These are phyloP conservation scores for Vanilla planifolia DNA, from an alignment of 106 monocot species.

Conservation along the genomic window DNA sequence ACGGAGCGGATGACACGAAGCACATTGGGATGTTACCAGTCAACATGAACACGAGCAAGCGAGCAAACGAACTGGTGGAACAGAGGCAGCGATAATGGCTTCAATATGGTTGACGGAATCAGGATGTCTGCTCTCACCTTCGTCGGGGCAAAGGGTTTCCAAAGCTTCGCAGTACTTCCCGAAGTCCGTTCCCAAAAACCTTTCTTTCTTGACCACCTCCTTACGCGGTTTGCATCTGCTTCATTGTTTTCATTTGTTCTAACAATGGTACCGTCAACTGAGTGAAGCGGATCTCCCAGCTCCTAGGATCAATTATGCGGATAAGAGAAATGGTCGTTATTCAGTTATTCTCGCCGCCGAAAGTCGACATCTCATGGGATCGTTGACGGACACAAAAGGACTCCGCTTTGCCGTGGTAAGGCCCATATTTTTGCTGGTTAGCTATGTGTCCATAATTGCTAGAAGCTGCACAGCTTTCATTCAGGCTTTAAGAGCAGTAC, in stretches of 20 bases:
- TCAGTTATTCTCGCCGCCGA: slow-evolving; percentile 6
- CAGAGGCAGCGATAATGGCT: not conserved
- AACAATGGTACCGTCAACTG: not conserved
- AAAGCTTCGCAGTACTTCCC: not conserved
- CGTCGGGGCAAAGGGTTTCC: not conserved
- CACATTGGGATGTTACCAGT: too few species aligned
- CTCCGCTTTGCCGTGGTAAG: slow-evolving; percentile 26
- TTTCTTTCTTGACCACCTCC: slow-evolving; percentile 9
- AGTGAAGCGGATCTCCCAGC: not conserved
- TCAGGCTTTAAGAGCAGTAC: not conserved
- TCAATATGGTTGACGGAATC: not conserved
- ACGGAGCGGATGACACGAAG: too few species aligned
- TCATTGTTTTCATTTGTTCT: not conserved
- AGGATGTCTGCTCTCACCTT: not conserved
- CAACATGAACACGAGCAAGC: too few species aligned
- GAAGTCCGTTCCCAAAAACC: slow-evolving; percentile 6
- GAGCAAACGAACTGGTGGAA: too few species aligned
- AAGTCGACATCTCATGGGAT: slow-evolving; percentile 20
- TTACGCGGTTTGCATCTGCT: slow-evolving; percentile 4
- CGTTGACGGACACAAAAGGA: slow-evolving; percentile 19
- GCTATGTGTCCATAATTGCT: not conserved
- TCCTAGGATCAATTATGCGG: slow-evolving; percentile 3
- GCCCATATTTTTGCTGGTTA: not conserved
- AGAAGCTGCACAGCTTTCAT: not conserved
- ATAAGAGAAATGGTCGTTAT: slow-evolving; percentile 8